Percentiles rank a stretch among this genome's conserved stretches.
These are phyloP conservation scores for Naganishia vaughanmartiniae DNA, from an alignment of 768 basidiomycete genomes.

Conservation along the genomic window DNA sequence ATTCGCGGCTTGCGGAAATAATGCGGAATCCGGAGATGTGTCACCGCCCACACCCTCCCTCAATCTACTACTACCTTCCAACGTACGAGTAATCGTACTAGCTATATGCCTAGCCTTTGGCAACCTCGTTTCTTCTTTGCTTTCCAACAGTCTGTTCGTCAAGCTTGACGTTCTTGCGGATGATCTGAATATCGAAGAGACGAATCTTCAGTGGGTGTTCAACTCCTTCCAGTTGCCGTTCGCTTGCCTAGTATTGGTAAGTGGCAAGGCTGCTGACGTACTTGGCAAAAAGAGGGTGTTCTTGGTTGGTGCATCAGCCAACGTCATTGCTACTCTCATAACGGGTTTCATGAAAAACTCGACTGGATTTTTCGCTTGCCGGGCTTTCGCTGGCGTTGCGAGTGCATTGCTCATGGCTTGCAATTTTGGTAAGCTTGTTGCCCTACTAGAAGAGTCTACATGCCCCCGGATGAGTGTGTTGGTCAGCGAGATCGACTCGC, in stretches of 20 bases:
- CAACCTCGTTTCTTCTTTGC: background rate
- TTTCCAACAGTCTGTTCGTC: background rate
- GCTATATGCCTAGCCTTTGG: background rate
- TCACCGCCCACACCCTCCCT: no score
- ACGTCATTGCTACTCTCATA: background rate
- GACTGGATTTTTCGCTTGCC: slow-evolving; percentile 35
- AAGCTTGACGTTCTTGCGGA: background rate
- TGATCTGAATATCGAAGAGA: background rate
- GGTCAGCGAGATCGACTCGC: slow-evolving; percentile 27
- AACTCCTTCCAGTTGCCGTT: background rate
- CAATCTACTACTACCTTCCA: background rate
- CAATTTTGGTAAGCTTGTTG: slow-evolving; percentile 34
- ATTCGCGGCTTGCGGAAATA: no score
- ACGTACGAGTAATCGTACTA: background rate
- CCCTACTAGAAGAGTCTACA: background rate
- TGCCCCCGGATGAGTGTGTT: no score
- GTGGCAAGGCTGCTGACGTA: background rate
- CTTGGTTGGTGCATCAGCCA: slow-evolving; percentile 7
- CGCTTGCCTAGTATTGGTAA: background rate
- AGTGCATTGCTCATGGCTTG: slow-evolving; percentile 35
- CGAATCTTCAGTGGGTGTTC: background rate
- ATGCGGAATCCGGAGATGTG: no score
- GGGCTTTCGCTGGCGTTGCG: slow-evolving; percentile 40
- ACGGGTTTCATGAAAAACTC: slow-evolving; percentile 30
- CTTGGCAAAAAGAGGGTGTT: background rate